These are phyloP conservation scores for Diplotaxis tenuifolia DNA, from an alignment of 345 rosid genomes.

Conservation along the genomic window DNA sequence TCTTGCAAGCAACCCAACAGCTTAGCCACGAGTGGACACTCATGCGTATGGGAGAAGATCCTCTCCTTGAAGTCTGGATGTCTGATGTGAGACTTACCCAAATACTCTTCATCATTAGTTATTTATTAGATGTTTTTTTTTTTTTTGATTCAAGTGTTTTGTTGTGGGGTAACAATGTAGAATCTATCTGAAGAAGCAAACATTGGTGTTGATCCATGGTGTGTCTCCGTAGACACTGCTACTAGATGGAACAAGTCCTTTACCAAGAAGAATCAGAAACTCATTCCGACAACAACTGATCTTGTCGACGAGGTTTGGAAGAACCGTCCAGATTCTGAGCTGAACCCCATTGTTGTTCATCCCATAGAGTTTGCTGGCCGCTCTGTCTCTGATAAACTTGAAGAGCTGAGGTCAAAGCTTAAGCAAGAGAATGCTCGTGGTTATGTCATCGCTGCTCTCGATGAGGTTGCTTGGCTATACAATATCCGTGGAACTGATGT, in stretches of 20 bases:
- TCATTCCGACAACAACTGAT: conserved; percentile 64
- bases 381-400: conserved; percentile 60
- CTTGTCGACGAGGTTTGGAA: conserved; percentile 89
- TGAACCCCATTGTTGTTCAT: conserved; percentile 58
- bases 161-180: conserved; percentile 36
- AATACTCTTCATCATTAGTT: no score
- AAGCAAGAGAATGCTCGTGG: conserved; percentile 53
- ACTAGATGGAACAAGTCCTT: conserved; percentile 73
- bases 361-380: conserved; percentile 70
- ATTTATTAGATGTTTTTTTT: background rate
- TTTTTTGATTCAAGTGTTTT: background rate
- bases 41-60: conserved; percentile 95
- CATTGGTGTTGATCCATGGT: conserved; percentile 84
- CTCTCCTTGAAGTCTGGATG: conserved; percentile 78
- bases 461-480: conserved; percentile 99
- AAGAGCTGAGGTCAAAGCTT: conserved; percentile 64
- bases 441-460: conserved; percentile 73
- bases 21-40: conserved; percentile 82
- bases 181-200: conserved; percentile 65
- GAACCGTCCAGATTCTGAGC: conserved; percentile 62
- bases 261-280: conserved; percentile 60
- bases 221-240: conserved; percentile 79
- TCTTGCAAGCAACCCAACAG: conserved; percentile 77
- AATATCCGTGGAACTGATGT: conserved; percentile 94
- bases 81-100: conserved; percentile 53